phyloP scores from a whole-genome alignment of 2,329 filamentous ascomycete species.

The Juglanconis juglandina region DNA sequence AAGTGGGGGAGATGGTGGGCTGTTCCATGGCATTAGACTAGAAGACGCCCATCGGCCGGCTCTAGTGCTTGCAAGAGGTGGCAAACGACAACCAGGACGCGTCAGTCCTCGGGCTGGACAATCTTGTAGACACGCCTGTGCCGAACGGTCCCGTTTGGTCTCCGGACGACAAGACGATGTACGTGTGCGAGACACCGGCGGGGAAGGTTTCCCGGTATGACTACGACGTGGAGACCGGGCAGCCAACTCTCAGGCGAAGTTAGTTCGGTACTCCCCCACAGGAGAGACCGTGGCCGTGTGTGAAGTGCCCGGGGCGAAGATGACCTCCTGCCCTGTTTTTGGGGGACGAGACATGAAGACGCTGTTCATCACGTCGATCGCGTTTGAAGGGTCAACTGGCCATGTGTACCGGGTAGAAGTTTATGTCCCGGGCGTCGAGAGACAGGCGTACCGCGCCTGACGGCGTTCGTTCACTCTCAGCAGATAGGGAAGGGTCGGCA shows the following conservation, averaged over 20 bases:
- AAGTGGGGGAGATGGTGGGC: conserved; percentile 24
- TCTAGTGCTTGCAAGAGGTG: conserved; percentile 21
- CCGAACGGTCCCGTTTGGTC: conserved; percentile 25
- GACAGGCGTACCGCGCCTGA: conserved; percentile 5
- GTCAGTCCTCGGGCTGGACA: conserved; percentile 9
- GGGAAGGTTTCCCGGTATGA: conserved; percentile 12
- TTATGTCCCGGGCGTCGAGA: conserved; percentile 7
- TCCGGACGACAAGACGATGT: conserved; percentile 19
- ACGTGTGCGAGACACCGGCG: conserved; percentile 12
- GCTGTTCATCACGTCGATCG: conserved; percentile 19
- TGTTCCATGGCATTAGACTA: conserved; percentile 24
- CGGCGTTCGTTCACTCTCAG: not conserved
- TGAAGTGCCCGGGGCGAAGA: conserved; percentile 15
- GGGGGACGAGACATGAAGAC: conserved; percentile 16
- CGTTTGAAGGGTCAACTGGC: conserved; percentile 15
- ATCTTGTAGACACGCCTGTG: conserved; percentile 19
- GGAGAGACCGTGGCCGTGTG: conserved; percentile 9
- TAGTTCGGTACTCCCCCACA: conserved; percentile 16
- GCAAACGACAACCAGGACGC: conserved; percentile 9
- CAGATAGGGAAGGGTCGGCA: too few relatives aligned
- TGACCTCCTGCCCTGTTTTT: conserved; percentile 20
- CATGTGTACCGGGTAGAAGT: conserved; percentile 17
- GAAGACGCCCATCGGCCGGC: conserved; percentile 20
- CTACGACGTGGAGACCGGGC: conserved; percentile 9
- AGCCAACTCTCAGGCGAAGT: conserved; percentile 19